phyloP scores from a whole-genome alignment of 1,284 basidiomycete species.

The Pseudozyma thailandica region DNA sequence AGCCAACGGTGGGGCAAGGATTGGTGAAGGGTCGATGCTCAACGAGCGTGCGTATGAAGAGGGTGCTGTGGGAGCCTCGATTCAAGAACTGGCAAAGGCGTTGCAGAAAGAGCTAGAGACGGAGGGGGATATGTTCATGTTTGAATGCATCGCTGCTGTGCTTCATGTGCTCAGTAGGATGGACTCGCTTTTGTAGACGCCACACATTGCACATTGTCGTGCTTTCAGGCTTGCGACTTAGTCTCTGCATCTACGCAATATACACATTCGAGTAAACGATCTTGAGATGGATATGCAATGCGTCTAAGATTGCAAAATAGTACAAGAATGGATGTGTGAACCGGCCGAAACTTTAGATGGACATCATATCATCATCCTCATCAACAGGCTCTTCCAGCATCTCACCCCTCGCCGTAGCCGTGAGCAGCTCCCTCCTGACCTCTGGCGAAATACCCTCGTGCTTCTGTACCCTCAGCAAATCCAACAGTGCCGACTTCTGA shows the following conservation, averaged over 20 bases:
- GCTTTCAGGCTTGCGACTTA: not conserved
- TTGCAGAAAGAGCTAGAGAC: slow-evolving; percentile 54
- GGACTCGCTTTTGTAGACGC: slow-evolving; percentile 52
- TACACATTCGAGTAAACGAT: not conserved
- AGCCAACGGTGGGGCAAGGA: slow-evolving; percentile 38
- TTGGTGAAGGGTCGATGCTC: slow-evolving; percentile 37
- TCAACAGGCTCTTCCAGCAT: slow-evolving; percentile 66
- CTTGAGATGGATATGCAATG: not conserved
- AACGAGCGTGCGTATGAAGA: slow-evolving; percentile 34
- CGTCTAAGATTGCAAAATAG: slow-evolving; percentile 2
- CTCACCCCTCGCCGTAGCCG: slow-evolving; percentile 71
- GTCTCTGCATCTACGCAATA: not conserved
- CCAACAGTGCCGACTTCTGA: slow-evolving; percentile 96
- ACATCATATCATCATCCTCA: slow-evolving; percentile 56
- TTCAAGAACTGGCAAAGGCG: slow-evolving; percentile 55
- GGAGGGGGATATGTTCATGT: slow-evolving; percentile 49
- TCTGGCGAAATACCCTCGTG: slow-evolving; percentile 91
- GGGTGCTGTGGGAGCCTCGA: slow-evolving; percentile 38
- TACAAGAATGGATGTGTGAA: slow-evolving; percentile 2
- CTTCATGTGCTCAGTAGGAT: slow-evolving; percentile 59
- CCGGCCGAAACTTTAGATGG: slow-evolving; percentile 21
- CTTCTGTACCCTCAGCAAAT: slow-evolving; percentile 85
- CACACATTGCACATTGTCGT: not conserved
- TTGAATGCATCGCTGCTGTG: slow-evolving; percentile 64
- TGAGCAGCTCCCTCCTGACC: slow-evolving; percentile 81